Evolutionary conservation across 306 rosid species (phyloP), one percentile per base, ranked within the genome.

Genomic region (Myrica gale): DNA sequence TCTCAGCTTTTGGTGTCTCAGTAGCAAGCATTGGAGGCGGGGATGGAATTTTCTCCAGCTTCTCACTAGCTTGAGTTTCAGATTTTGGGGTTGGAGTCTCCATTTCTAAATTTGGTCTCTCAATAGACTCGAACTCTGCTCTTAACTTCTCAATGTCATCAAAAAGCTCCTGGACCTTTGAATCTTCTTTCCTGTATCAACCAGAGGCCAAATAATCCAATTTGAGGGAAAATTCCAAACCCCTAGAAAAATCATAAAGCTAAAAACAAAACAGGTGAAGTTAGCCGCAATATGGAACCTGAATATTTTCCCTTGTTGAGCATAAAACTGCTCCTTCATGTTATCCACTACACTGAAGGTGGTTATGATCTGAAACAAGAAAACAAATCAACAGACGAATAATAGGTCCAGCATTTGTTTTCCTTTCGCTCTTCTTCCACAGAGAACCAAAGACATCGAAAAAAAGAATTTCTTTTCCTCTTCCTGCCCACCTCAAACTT

Each of bases 341-440:
- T 89, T 88, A 85, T 96, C 98, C 79, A 96, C 94, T 45, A 92
- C 99, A 76, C 98, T 90, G 89, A 96, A 92, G 80, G 93, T 96
- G 69, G 99, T 86, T 79, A 96, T 87, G 65, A 96, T 90, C 99
- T 96, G 92, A 77, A 86, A 82, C 65, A 86, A 77, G 15, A 69
- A 21, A 82, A 15, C 80, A 71, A 73, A 77, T 62, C 50, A 76
- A 8, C 44, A 3, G 10, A 20, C 61, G 8, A 23, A 44, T 37
- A 62, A 15, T 37, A 32, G 20, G 68, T 6, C 68, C 37, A 61
- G 5, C 42, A 26, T 61, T 41, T 39, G 20, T 37, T 13, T 7
- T 41, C 21, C 42, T 20, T 67, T 41, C 41, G 1, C 44, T 51
- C 26, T n/a, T 81, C 41, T 39, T 58, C 52, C 71, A 69, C 23